These are phyloP conservation scores for Plectosphaerella plurivora DNA, from an alignment of 2,329 filamentous ascomycete species.

Conservation along the genomic window DNA sequence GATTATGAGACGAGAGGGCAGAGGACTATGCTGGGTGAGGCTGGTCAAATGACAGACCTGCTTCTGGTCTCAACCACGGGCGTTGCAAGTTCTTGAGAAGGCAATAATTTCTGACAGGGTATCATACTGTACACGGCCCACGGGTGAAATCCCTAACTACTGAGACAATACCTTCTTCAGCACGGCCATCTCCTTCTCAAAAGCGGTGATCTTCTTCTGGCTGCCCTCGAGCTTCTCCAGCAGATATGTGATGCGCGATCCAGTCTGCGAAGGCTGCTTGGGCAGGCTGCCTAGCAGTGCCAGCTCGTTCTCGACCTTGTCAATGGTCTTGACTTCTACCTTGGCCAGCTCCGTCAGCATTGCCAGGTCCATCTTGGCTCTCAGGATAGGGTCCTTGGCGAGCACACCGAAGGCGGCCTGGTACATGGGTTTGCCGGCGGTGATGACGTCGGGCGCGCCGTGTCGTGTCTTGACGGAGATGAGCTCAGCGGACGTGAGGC, in stretches of 20 bases:
- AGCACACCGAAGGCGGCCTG: constrained; percentile 75
- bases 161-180: constrained; percentile 66
- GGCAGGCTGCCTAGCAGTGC: constrained; percentile 64
- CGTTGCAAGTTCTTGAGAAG: neutral
- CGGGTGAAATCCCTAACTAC: neutral
- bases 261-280: constrained; percentile 64
- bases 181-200: constrained; percentile 65
- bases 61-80: neutral
- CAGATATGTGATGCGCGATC: constrained; percentile 65
- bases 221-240: constrained; percentile 67
- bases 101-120: too few relatives aligned
- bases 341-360: constrained; percentile 65
- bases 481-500: constrained; percentile 79
- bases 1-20: too few relatives aligned
- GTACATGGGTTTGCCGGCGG: constrained; percentile 81
- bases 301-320: constrained; percentile 76
- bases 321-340: constrained; percentile 68
- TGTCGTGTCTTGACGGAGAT: constrained; percentile 70
- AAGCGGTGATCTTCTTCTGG: constrained; percentile 69
- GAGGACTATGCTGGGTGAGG: neutral
- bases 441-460: constrained; percentile 74
- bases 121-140: neutral
- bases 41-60: neutral
- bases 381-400: constrained; percentile 66
- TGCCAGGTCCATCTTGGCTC: constrained; percentile 67